phyloP scores from a whole-genome alignment of 148 eudicot genomes.

The Persicaria tinctoria region DNA sequence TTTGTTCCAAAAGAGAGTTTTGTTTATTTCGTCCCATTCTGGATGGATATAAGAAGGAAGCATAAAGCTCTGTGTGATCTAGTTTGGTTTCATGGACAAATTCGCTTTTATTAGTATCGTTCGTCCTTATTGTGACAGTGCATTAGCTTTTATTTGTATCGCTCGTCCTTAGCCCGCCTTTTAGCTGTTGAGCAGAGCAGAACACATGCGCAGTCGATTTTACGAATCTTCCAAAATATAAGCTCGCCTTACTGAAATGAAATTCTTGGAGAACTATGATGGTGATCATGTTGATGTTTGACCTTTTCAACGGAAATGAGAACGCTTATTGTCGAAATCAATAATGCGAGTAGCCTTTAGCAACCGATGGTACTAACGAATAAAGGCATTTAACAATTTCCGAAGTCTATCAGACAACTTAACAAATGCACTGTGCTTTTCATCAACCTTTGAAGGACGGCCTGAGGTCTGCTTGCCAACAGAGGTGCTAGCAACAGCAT shows the following conservation, averaged over 20 bases:
- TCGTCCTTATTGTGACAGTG: no score
- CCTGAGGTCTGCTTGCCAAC: slow-evolving; percentile 37
- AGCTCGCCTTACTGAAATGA: slow-evolving; percentile 98
- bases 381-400: slow-evolving; percentile 81
- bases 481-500: slow-evolving; percentile 47
- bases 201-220: slow-evolving; percentile 84
- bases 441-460: slow-evolving; percentile 45
- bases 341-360: slow-evolving; percentile 98
- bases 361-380: slow-evolving; percentile 88
- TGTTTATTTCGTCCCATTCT: no score
- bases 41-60: no score
- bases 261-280: slow-evolving; percentile 89
- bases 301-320: slow-evolving; percentile 96
- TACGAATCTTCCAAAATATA: slow-evolving; percentile 98
- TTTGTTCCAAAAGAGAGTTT: no score
- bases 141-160: no score
- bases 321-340: slow-evolving; percentile 92
- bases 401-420: slow-evolving; percentile 90
- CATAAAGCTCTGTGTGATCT: no score
- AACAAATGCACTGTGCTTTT: slow-evolving; percentile 70
- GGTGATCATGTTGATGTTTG: slow-evolving; percentile 93
- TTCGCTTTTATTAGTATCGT: no score
- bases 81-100: no score
- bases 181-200: slow-evolving; percentile 76
- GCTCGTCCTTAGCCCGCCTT: slow-evolving; percentile 91